Evolutionary conservation across 371 early-diverging fungal species (phyloP).

Genomic region (Haplosporangium sp.): DNA sequence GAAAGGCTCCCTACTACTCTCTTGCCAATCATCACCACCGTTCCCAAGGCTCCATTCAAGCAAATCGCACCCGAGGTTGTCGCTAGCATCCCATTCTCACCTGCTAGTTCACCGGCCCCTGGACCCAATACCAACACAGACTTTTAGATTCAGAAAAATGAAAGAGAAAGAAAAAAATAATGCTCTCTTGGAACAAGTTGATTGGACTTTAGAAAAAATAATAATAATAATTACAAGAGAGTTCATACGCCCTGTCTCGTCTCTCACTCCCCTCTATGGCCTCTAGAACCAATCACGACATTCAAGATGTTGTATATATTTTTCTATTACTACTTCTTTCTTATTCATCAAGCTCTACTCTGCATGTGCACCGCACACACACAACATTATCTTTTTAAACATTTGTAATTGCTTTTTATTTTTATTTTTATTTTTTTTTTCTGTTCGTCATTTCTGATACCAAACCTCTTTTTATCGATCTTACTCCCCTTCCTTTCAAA

Average conservation of each 20-base stretch:
- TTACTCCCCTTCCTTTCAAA: background rate
- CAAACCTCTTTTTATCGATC: background rate
- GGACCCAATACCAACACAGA: constrained; percentile 23
- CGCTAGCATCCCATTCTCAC: background rate
- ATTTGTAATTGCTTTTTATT: background rate
- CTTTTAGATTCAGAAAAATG: constrained; percentile 11
- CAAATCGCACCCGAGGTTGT: constrained; percentile 5
- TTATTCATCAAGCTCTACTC: background rate
- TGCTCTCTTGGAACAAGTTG: background rate
- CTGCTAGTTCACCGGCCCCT: constrained; percentile 16
- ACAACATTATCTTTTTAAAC: background rate
- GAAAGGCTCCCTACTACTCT: constrained; percentile 26
- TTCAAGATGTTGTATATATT: background rate
- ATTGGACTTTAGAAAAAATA: background rate
- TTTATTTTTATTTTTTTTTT: too few species aligned
- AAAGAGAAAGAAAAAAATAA: background rate
- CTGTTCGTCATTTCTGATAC: background rate
- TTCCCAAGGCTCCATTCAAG: constrained; percentile 25
- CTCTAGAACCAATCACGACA: background rate
- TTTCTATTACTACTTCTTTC: background rate
- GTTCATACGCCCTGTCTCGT: background rate
- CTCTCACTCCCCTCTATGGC: background rate
- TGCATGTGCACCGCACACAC: background rate
- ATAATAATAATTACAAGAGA: background rate
- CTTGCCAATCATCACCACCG: constrained; percentile 26